Percentiles rank a stretch among this genome's conserved stretches.
Evolutionary conservation across 352 stramenopile genomes (phyloP).

Genomic region (Phytophthora citricola): DNA sequence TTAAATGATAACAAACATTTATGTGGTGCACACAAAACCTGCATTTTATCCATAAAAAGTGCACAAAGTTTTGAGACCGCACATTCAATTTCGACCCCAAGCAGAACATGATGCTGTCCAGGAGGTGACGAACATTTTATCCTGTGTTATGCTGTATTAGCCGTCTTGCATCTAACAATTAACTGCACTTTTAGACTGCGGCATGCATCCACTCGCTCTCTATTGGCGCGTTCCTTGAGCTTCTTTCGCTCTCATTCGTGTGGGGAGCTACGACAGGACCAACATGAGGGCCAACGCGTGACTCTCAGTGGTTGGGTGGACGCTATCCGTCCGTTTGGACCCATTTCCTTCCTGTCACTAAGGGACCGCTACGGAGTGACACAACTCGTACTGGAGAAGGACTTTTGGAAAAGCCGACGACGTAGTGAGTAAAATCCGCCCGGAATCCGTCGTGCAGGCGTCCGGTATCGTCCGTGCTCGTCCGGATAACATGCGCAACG

Average conservation of each 20-base stretch:
- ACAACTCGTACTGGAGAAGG: conserved; percentile 83
- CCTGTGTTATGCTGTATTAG: not conserved
- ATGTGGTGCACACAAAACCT: not conserved
- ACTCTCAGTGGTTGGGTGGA: conserved; percentile 86
- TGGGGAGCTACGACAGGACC: conserved; percentile 67
- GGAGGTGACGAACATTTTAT: conserved; percentile 22
- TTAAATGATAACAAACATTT: not conserved
- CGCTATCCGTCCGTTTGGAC: conserved; percentile 74
- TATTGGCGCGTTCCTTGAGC: conserved; percentile 35
- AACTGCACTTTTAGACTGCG: conserved; percentile 29
- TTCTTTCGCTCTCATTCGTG: conserved; percentile 81
- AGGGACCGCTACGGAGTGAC: conserved; percentile 82
- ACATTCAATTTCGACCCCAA: conserved; percentile 22
- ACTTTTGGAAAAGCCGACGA: conserved; percentile 53
- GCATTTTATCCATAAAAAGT: conserved; percentile 19
- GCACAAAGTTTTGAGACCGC: not conserved
- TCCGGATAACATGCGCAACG: conserved; percentile 73
- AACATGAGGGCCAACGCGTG: conserved; percentile 60
- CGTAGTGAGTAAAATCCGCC: conserved; percentile 60
- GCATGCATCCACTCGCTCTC: conserved; percentile 3
- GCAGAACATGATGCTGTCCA: conserved; percentile 40
- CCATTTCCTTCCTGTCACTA: conserved; percentile 84
- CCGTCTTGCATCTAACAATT: not conserved
- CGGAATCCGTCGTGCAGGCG: conserved; percentile 77
- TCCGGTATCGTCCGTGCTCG: conserved; percentile 65